Evolutionary conservation across 2,329 filamentous ascomycete genomes (phyloP).

Genomic region (Aspergillus quadricinctus): DNA sequence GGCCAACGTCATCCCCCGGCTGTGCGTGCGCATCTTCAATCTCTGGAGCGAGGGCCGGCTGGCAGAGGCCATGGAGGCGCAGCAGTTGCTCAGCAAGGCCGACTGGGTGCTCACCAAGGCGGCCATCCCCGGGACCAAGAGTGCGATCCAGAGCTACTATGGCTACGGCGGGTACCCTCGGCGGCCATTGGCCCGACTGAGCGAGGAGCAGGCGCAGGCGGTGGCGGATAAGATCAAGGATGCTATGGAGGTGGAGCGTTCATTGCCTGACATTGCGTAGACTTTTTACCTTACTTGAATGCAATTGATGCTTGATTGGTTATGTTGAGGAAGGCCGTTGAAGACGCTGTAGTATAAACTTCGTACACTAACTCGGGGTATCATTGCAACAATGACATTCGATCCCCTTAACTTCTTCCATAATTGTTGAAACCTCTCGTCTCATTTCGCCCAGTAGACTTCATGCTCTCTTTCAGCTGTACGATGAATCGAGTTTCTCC

Average conservation of each 20-base stretch:
- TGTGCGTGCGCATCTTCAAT: slow-evolving; percentile 76
- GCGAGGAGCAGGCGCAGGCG: slow-evolving; percentile 24
- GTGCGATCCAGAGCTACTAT: slow-evolving; percentile 75
- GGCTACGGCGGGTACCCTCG: slow-evolving; percentile 79
- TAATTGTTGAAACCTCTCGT: background rate
- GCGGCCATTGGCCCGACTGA: slow-evolving; percentile 48
- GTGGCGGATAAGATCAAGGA: slow-evolving; percentile 33
- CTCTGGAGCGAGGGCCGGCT: slow-evolving; percentile 69
- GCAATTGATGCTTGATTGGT: background rate
- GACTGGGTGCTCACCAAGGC: slow-evolving; percentile 84
- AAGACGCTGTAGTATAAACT: background rate
- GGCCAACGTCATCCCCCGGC: slow-evolving; percentile 81
- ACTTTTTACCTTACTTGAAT: slow-evolving; percentile 2
- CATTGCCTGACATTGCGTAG: slow-evolving; percentile 34
- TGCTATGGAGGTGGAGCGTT: slow-evolving; percentile 32
- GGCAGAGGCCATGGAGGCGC: slow-evolving; percentile 70
- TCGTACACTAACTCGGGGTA: background rate
- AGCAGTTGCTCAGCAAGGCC: slow-evolving; percentile 69
- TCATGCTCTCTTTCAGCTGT: background rate
- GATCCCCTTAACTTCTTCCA: background rate
- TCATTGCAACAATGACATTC: background rate
- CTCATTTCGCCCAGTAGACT: background rate
- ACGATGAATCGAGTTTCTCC: background rate
- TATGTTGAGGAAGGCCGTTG: background rate
- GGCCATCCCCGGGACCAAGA: slow-evolving; percentile 80